Base-by-base conservation (phyloP, 2,329 filamentous ascomycete genomes). In the Epichloe coenophiala region DNA sequence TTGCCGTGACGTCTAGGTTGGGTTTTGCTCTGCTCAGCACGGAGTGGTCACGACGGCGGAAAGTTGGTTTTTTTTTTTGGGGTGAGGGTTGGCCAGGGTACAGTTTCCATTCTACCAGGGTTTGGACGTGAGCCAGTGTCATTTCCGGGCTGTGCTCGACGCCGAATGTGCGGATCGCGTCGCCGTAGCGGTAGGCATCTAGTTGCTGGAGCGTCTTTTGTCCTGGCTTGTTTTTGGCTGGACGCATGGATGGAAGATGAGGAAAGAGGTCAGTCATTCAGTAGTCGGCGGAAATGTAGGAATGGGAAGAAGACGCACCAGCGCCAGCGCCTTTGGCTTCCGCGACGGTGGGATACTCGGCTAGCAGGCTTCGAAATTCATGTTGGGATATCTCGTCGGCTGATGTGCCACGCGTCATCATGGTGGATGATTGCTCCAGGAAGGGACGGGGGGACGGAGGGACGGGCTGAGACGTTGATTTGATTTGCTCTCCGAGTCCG, bases 31-130 rank as follows among this genome's bases (percentile, higher is more conserved):
- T 39, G 33, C 38, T 33, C 9, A 21, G 8, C 15, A 21, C 21
- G 31, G 31, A 9, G 8, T 31, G 9, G 9, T 31, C 4, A 31
- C 31, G 31, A 31, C 11, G 31, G 31, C 31, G 31, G 31, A 31
- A 31, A 31, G 31, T 44, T 42, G 35, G 3, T 46, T 33, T 41
- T n/a, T 35, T 17, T 17, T 17, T 17, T 17, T 17, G 51, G 33
- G 39, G 12, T 35, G 17, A 17, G 17, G 17, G 17, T 5, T 7
- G 23, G 47, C 44, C 41, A 67, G 79, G 61, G 61, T 68, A 85
- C 79, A 88, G 69, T 63, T 88, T 88, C 83, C 84, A 88, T 45
- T 83, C 75, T 9, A 86, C 76, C 3, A 88, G 70, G 19, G 59
- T 68, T 57, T 78, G 73, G 36, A 86, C 69, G 58, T 86, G 76